A percentile compares a stretch with the other conserved stretches of the same genome.
phyloP scores from a whole-genome alignment of 2,329 filamentous ascomycete species.

The Talaromyces sp. region DNA sequence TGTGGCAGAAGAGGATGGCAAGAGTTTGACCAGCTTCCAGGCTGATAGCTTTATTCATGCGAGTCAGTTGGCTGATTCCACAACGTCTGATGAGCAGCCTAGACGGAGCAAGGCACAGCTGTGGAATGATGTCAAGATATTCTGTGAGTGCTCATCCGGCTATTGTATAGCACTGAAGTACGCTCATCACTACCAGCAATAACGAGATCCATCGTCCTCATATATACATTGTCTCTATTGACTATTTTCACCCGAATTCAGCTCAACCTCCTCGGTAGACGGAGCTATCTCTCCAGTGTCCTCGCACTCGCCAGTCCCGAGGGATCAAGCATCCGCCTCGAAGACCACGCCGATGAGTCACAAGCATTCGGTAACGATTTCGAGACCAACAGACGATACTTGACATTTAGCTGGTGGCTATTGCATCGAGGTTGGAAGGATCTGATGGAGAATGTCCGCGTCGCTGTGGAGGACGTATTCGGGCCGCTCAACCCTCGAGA shows the following conservation, averaged over 20 bases:
- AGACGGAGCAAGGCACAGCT: slow-evolving; percentile 87
- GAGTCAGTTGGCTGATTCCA: slow-evolving; percentile 66
- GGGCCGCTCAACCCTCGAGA: slow-evolving; percentile 85
- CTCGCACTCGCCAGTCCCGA: slow-evolving; percentile 82
- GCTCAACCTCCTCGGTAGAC: slow-evolving; percentile 89
- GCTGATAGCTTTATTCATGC: slow-evolving; percentile 81
- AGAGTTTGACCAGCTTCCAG: slow-evolving; percentile 70
- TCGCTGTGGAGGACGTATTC: slow-evolving; percentile 86
- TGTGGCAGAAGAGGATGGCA: slow-evolving; percentile 76
- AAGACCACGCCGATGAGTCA: slow-evolving; percentile 90
- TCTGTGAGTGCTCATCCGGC: slow-evolving; percentile 57
- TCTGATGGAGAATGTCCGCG: slow-evolving; percentile 74
- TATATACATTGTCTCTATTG: slow-evolving; percentile 86
- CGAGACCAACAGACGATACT: slow-evolving; percentile 89
- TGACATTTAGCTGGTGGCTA: slow-evolving; percentile 98
- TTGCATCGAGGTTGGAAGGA: slow-evolving; percentile 85
- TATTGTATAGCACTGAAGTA: neutral
- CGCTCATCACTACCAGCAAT: slow-evolving; percentile 59
- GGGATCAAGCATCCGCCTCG: slow-evolving; percentile 74
- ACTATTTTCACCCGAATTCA: slow-evolving; percentile 92
- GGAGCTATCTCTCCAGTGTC: slow-evolving; percentile 94
- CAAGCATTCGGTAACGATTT: slow-evolving; percentile 89
- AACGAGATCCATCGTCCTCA: slow-evolving; percentile 81
- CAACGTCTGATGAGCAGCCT: slow-evolving; percentile 49
- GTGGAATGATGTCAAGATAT: slow-evolving; percentile 97